Evolutionary conservation across 148 eudicot genomes (phyloP).

Genomic region (Cornus florida): DNA sequence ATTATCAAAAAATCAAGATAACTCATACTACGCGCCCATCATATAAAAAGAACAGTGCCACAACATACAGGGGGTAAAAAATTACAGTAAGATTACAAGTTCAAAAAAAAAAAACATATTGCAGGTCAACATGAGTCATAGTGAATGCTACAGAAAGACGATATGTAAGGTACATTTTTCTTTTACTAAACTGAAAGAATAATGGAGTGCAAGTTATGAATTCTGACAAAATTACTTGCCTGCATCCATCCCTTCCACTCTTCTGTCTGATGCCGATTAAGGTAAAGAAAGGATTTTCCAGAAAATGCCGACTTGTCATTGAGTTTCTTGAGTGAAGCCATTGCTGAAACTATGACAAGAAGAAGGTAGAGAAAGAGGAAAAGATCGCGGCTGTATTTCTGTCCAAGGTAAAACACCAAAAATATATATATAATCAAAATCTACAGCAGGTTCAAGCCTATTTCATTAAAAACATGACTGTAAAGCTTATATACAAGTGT

Average conservation of each 20-base stretch:
- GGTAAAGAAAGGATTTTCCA: slow-evolving; percentile 80
- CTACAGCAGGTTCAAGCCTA: not conserved
- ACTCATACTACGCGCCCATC: not conserved
- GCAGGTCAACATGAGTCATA: not conserved
- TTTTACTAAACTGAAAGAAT: not conserved
- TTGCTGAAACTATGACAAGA: slow-evolving; percentile 77
- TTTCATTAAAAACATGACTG: not conserved
- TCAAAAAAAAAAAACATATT: not conserved
- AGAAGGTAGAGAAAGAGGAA: slow-evolving; percentile 77
- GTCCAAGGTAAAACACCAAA: slow-evolving; percentile 29
- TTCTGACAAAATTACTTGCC: slow-evolving; percentile 47
- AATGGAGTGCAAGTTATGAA: not conserved
- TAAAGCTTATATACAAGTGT: not conserved
- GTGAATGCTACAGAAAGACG: too few relatives aligned
- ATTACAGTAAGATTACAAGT: too few relatives aligned
- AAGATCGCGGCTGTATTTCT: slow-evolving; percentile 92
- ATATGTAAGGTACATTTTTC: not conserved
- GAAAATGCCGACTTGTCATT: slow-evolving; percentile 85
- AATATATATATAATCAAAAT: not conserved
- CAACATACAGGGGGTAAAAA: too few relatives aligned
- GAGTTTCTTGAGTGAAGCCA: slow-evolving; percentile 85
- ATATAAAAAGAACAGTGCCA: too few relatives aligned
- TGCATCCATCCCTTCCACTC: slow-evolving; percentile 99
- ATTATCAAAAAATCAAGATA: not conserved
- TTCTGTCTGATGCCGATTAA: slow-evolving; percentile 96